Evolutionary conservation across 306 rosid species (phyloP).

Genomic region (Quercus bicolor): DNA sequence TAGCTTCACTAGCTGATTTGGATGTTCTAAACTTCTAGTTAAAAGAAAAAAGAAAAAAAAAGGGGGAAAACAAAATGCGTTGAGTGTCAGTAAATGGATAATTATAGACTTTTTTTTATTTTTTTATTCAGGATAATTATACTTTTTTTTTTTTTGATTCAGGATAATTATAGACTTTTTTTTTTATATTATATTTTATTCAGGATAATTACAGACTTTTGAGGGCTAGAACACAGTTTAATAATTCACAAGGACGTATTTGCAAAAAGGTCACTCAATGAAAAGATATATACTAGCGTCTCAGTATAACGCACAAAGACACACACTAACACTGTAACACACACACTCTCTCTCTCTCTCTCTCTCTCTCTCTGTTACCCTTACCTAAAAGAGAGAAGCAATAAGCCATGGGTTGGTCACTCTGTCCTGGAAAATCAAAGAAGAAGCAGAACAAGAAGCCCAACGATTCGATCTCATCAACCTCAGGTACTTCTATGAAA

Average conservation of each 20-base stretch:
- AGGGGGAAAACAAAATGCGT: not conserved
- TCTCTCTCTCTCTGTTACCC: conserved; percentile 16
- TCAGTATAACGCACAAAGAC: not conserved
- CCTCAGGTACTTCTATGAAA: conserved; percentile 36
- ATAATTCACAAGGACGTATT: conserved; percentile 2
- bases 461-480: conserved; percentile 47
- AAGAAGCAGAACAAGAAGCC: conserved; percentile 30
- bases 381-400: conserved; percentile 9
- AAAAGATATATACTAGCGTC: not conserved
- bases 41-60: too few species aligned
- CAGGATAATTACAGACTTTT: not conserved
- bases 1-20: not conserved
- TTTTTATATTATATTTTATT: too few species aligned
- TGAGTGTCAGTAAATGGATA: not conserved
- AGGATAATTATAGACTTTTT: too few species aligned
- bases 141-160: too few species aligned
- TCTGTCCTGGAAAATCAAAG: conserved; percentile 39
- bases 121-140: too few species aligned
- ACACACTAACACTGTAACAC: not conserved
- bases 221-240: not conserved
- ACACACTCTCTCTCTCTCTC: conserved; percentile 8
- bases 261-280: conserved; percentile 19
- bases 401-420: conserved; percentile 44
- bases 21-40: not conserved
- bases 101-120: not conserved